phyloP scores from a whole-genome alignment of 192 early-diverging fungal species.

The Gonapodya prolifera region DNA sequence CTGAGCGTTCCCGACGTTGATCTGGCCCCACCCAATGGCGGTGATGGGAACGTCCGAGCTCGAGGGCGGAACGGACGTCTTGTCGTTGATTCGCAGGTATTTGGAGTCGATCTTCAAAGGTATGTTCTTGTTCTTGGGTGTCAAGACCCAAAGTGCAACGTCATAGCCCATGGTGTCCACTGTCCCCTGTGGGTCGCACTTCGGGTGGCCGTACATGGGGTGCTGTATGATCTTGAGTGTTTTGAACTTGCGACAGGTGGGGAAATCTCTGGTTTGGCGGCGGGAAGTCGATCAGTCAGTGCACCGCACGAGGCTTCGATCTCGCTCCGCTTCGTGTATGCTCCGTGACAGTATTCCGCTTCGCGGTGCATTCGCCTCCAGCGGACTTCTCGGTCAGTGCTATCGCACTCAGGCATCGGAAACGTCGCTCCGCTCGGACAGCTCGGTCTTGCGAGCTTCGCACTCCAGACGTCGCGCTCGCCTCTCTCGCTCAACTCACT shows the following conservation, averaged over 20 bases:
- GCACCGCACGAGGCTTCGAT: too few relatives aligned
- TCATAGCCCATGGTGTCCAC: not conserved
- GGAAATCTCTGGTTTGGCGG: not conserved
- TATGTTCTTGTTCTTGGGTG: not conserved
- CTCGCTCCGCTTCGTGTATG: too few relatives aligned
- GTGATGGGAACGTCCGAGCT: not conserved
- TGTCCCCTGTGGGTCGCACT: not conserved
- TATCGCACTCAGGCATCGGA: too few relatives aligned
- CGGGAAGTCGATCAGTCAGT: too few relatives aligned
- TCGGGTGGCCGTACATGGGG: not conserved
- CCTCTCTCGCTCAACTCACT: too few relatives aligned
- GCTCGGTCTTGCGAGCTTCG: too few relatives aligned
- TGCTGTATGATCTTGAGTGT: not conserved
- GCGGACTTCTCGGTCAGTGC: too few relatives aligned
- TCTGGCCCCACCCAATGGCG: not conserved
- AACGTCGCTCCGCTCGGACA: too few relatives aligned
- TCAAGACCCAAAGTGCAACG: not conserved
- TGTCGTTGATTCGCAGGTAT: not conserved
- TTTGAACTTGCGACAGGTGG: not conserved
- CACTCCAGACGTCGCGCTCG: too few relatives aligned
- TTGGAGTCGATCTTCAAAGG: not conserved
- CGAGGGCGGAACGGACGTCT: not conserved
- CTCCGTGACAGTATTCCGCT: too few relatives aligned
- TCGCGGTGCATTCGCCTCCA: too few relatives aligned
- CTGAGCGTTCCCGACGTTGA: not conserved